A percentile compares a stretch with the other conserved stretches of the same genome.
These are phyloP conservation scores for Fusarium sp. DNA, from an alignment of 2,329 filamentous ascomycete genomes.

Conservation along the genomic window DNA sequence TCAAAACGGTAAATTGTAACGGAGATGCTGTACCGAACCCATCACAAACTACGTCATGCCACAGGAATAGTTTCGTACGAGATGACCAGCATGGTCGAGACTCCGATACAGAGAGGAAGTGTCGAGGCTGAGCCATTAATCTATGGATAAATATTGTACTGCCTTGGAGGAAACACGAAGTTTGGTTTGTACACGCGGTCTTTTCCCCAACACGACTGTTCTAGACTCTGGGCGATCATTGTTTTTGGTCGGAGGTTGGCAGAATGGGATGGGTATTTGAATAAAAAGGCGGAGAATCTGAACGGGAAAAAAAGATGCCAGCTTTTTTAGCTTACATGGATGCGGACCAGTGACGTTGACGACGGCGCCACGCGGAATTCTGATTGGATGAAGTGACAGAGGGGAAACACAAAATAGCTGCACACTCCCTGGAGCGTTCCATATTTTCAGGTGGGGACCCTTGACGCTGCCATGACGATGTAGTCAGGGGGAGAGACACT, in stretches of 20 bases:
- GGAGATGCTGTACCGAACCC: constrained; percentile 5
- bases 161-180: background rate
- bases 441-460: constrained; percentile 46
- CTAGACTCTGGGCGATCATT: constrained; percentile 16
- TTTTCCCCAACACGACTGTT: constrained; percentile 9
- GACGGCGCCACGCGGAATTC: constrained; percentile 34
- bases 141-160: background rate
- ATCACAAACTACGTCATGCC: constrained; percentile 40
- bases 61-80: constrained; percentile 15
- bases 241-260: constrained; percentile 10
- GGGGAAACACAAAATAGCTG: constrained; percentile 6
- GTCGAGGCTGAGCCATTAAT: constrained; percentile 3
- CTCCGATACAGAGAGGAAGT: background rate
- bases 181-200: background rate
- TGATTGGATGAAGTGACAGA: constrained; percentile 33
- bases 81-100: constrained; percentile 21
- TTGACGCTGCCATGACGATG: constrained; percentile 45
- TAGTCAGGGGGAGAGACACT: constrained; percentile 29
- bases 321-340: background rate
- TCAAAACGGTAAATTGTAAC: constrained; percentile 17
- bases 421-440: constrained; percentile 17
- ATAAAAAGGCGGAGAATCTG: constrained; percentile 29
- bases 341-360: constrained; percentile 45
- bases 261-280: background rate
- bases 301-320: constrained; percentile 1